Percentiles rank a stretch among this genome's conserved stretches.
These are phyloP conservation scores for Ophiobolus disseminans DNA, from an alignment of 2,329 filamentous ascomycete genomes.

Conservation along the genomic window DNA sequence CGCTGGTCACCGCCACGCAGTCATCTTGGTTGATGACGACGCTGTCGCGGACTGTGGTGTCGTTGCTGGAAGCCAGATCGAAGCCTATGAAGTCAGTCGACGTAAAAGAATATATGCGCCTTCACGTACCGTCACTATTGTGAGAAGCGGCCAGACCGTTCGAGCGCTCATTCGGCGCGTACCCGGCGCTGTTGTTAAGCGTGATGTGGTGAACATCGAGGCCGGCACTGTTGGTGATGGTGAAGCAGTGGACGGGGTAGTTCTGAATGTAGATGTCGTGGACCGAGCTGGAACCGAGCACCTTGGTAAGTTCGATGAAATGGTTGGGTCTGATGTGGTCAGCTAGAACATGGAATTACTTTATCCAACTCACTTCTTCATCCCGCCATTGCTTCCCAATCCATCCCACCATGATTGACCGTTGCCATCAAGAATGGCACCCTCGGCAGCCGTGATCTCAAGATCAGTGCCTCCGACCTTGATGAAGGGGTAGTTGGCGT, in stretches of 20 bases:
- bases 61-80: slow-evolving; percentile 58
- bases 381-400: slow-evolving; percentile 57
- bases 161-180: slow-evolving; percentile 39
- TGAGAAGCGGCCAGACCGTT: slow-evolving; percentile 33
- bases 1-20: slow-evolving; percentile 64
- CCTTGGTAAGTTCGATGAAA: slow-evolving; percentile 48
- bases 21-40: slow-evolving; percentile 65
- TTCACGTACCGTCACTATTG: slow-evolving; percentile 59
- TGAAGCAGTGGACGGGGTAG: slow-evolving; percentile 61
- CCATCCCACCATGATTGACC: slow-evolving; percentile 35
- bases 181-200: slow-evolving; percentile 64
- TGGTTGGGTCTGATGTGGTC: slow-evolving; percentile 24
- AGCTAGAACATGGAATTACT: not conserved
- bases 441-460: slow-evolving; percentile 51
- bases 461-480: slow-evolving; percentile 48
- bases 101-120: too few species aligned
- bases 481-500: slow-evolving; percentile 46
- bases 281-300: slow-evolving; percentile 47
- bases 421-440: slow-evolving; percentile 33
- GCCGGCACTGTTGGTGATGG: slow-evolving; percentile 48
- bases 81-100: too few species aligned
- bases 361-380: slow-evolving; percentile 31
- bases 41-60: slow-evolving; percentile 49
- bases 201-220: slow-evolving; percentile 57
- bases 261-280: slow-evolving; percentile 59